Evolutionary conservation across 1,139 yeast genomes (phyloP), one percentile per base, ranked within the genome.

Genomic region (Yamadazyma atmosphaerica): DNA sequence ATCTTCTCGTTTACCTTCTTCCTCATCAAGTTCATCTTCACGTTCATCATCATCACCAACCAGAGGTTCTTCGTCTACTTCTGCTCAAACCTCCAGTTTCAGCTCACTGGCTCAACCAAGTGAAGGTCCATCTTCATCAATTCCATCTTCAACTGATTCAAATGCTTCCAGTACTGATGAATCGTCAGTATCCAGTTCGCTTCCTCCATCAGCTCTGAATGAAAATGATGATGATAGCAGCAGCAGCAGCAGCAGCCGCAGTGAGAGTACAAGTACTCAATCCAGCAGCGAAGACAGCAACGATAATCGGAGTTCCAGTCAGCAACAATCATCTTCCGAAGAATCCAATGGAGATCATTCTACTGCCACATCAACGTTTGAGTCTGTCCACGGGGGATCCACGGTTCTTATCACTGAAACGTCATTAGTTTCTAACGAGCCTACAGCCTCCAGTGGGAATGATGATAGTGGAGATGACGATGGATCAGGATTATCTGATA

Each of bases 321-420:
- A 10, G 7, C 15, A 26, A 21, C 23, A 21, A 21, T 7, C 9
- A 7, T 21, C 26, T 23, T 8, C 26, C 4, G 19, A 14, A 3
- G 17, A 28, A 5, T 8, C 12, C 4, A 16, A 12, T 13, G 21
- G 32, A 23, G 38, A 32, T 23, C 36, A 31, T 2, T 33, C 57
- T 12, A 41, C 47, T 12, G 44, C 50, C 21, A 46, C 51, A 7
- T 63, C 70, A 13, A 64, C 71, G 1, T 56, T 52, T 41, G 52
- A 56, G 9, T 64, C 73, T 2, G 66, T 60, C 2, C 61, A 60
- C 37, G 58, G 61, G 39, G 76, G 77, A 8, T 53, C 41, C 22
- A 68, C 75, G 2, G 58, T 71, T 2, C 46, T 68, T 13, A 71
- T 71, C 13, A 70, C 76, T 12, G 55, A 55, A 38, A 70, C 76